phyloP scores from a whole-genome alignment of 371 early-diverging fungal genomes.

The Lichtheimia ramosa region DNA sequence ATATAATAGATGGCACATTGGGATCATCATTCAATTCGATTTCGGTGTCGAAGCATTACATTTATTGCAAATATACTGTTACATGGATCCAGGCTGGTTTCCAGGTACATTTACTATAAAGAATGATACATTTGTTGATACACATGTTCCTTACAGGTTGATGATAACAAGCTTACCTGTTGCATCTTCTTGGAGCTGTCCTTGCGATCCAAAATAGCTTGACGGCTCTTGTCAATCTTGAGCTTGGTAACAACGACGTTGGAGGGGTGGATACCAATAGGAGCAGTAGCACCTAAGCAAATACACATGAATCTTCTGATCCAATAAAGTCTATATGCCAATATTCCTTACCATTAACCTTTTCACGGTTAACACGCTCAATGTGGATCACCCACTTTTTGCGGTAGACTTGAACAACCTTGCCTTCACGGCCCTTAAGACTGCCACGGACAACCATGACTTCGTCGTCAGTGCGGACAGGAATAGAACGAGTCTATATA shows the following conservation, averaged over 20 bases:
- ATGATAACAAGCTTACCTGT: slow-evolving; percentile 22
- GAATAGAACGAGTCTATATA: slow-evolving; percentile 82
- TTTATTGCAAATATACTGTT: background rate
- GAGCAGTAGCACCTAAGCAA: slow-evolving; percentile 70
- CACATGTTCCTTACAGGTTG: background rate
- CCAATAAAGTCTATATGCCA: background rate
- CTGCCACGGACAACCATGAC: slow-evolving; percentile 93
- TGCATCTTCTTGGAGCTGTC: slow-evolving; percentile 37
- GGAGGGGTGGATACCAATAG: slow-evolving; percentile 95
- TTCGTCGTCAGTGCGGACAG: slow-evolving; percentile 97
- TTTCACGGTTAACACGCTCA: slow-evolving; percentile 93
- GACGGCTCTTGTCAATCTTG: slow-evolving; percentile 96
- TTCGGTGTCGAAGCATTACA: no score
- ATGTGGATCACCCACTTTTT: slow-evolving; percentile 98
- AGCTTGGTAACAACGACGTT: slow-evolving; percentile 95
- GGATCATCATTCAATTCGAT: no score
- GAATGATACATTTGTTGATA: background rate
- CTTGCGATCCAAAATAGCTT: slow-evolving; percentile 84
- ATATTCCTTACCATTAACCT: slow-evolving; percentile 77
- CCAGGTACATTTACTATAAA: background rate
- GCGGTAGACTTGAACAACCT: slow-evolving; percentile 95
- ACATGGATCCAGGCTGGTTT: background rate
- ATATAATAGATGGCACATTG: no score
- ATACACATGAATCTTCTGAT: background rate
- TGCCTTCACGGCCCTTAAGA: slow-evolving; percentile 96